phyloP scores from a whole-genome alignment of 129 eudicot species.

The Saposhnikovia divaricata region DNA sequence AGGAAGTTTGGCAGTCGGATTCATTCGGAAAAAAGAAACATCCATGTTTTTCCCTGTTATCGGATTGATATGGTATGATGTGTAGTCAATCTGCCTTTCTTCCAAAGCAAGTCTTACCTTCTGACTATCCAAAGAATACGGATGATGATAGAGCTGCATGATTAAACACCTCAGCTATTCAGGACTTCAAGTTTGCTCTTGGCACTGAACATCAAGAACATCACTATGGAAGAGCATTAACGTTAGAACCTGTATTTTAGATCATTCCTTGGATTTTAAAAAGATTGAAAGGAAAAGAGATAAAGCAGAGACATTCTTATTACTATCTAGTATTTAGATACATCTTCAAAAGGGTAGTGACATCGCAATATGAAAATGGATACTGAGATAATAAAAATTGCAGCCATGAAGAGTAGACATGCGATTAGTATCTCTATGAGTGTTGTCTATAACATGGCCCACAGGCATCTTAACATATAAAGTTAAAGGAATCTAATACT shows the following conservation, averaged over 20 bases:
- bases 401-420: neutral
- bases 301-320: neutral
- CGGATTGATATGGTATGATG: conserved; percentile 82
- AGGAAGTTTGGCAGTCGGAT: conserved; percentile 74
- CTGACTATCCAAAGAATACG: conserved; percentile 84
- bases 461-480: neutral
- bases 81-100: conserved; percentile 75
- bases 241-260: conserved; percentile 9
- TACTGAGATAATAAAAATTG: neutral
- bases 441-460: neutral
- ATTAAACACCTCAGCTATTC: conserved; percentile 7
- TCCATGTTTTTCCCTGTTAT: conserved; percentile 83
- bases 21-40: conserved; percentile 64
- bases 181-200: conserved; percentile 1
- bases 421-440: neutral
- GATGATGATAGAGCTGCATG: conserved; percentile 97
- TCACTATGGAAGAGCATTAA: neutral
- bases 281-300: neutral
- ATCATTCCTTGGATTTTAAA: neutral
- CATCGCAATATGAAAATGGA: neutral
- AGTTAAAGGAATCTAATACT: neutral
- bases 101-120: conserved; percentile 90
- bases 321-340: neutral
- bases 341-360: neutral
- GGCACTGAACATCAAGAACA: neutral